phyloP scores from a whole-genome alignment of 2,329 filamentous ascomycete species.

The Cladosporium sp. region DNA sequence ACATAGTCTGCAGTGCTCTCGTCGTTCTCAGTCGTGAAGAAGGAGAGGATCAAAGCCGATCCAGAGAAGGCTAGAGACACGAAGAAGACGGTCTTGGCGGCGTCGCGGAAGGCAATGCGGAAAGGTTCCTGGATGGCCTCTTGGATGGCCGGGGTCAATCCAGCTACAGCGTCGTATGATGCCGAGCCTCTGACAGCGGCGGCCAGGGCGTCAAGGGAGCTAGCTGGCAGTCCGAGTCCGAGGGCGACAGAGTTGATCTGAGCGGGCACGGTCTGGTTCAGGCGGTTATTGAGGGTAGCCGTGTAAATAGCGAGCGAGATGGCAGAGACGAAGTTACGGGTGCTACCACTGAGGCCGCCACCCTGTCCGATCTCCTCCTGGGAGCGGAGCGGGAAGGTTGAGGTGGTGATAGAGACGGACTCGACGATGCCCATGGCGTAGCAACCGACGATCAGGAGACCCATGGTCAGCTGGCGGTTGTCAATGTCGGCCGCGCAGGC shows the following conservation, averaged over 20 bases:
- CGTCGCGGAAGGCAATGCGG: slow-evolving; percentile 16
- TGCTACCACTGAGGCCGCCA: slow-evolving; percentile 20
- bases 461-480: slow-evolving; percentile 17
- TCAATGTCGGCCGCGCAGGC: slow-evolving; percentile 18
- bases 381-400: slow-evolving; percentile 22
- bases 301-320: slow-evolving; percentile 22
- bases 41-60: slow-evolving; percentile 19
- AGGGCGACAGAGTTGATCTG: slow-evolving; percentile 18
- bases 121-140: slow-evolving; percentile 20
- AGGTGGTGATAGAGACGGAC: slow-evolving; percentile 21
- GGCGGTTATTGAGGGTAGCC: slow-evolving; percentile 20
- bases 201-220: slow-evolving; percentile 14
- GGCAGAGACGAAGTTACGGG: slow-evolving; percentile 20
- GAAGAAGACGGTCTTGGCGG: slow-evolving; percentile 21
- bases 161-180: slow-evolving; percentile 15
- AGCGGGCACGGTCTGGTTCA: slow-evolving; percentile 15
- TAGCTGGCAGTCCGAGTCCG: slow-evolving; percentile 16
- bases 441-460: slow-evolving; percentile 18
- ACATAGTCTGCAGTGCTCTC: slow-evolving; percentile 22
- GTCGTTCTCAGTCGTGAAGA: slow-evolving; percentile 23
- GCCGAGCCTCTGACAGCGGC: slow-evolving; percentile 16
- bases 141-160: slow-evolving; percentile 18
- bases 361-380: slow-evolving; percentile 24
- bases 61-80: slow-evolving; percentile 21
- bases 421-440: slow-evolving; percentile 23